phyloP scores from a whole-genome alignment of 805 yeast genomes.

The Teunomyces cretensis region DNA sequence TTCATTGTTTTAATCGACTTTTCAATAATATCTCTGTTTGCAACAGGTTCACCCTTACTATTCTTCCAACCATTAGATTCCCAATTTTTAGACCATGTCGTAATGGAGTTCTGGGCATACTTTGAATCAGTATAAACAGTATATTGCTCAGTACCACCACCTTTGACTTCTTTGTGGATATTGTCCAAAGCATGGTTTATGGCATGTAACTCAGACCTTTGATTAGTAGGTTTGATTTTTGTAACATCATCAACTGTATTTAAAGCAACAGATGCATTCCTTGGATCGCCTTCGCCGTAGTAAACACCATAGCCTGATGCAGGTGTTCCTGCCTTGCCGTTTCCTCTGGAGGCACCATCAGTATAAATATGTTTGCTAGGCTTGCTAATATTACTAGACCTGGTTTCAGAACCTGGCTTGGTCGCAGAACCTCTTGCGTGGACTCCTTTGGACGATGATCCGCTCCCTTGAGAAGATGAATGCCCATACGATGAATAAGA shows the following conservation, averaged over 20 bases:
- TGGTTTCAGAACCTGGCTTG: neutral
- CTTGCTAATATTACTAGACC: no score
- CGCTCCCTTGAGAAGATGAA: no score
- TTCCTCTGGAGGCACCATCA: conserved; percentile 75
- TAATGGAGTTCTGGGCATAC: conserved; percentile 57
- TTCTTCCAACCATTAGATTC: conserved; percentile 52
- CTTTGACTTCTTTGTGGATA: conserved; percentile 27
- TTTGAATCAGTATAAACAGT: conserved; percentile 68
- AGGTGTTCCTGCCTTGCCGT: conserved; percentile 45
- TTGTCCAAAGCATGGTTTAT: conserved; percentile 52
- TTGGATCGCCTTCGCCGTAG: conserved; percentile 54
- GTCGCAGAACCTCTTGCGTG: neutral
- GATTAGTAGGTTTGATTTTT: conserved; percentile 58
- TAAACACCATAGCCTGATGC: conserved; percentile 75
- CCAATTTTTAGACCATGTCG: conserved; percentile 62
- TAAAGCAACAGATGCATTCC: conserved; percentile 58
- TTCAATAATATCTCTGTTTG: conserved; percentile 53
- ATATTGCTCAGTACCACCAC: conserved; percentile 20
- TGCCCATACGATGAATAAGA: neutral
- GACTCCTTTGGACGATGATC: no score
- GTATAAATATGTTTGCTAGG: conserved; percentile 52
- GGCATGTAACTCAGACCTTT: conserved; percentile 77
- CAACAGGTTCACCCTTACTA: conserved; percentile 44
- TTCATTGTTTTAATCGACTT: conserved; percentile 22
- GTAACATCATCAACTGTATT: conserved; percentile 21